Evolutionary conservation across 2,329 filamentous ascomycete genomes (phyloP), one percentile per base, ranked within the genome.

Genomic region (Diaporthe australafricana): DNA sequence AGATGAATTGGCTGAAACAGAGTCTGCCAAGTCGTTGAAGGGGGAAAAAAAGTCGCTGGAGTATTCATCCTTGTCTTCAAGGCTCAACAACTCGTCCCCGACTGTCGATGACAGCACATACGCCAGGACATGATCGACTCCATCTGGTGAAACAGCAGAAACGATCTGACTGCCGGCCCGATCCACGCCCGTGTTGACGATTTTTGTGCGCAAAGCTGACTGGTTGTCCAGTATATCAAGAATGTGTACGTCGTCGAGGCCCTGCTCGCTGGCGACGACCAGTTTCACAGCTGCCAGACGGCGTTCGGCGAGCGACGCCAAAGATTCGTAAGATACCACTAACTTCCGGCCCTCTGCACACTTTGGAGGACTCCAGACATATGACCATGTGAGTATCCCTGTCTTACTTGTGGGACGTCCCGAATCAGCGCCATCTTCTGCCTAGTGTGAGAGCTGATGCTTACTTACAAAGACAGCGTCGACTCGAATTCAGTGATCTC

Each of bases 371-470:
- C 3, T 60, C 71, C 71, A 73, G 20, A 40, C 30, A 50, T 73
- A 73, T n/a, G 71, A 73, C 71, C 71, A 73, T 48, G 68, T 71
- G 22, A 62, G n/a, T 27, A 73, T 50, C 27, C 71, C 71, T 38
- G 71, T 71, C 48, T 71, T 73, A 40, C 70, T 69, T 20, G 14
- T 42, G 7, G 45, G 12, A 42, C 14, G 2, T 60, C 45, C 35
- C 56, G 22, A 65, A 47, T 70, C n/a, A 70, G 68, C 56, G 9
- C 38, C 47, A 17, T 55, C 11, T 53, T 65, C 42, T 60, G 32
- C 53, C 30, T 60, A 4, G 7, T 56, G 27, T 12, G 40, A 27
- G 40, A 48, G 20, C 27, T 57, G 14, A 47, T 57, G 42, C 53
- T 57, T 38, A 17, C 68, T 70, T 35, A 65, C 71, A 73, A 71